These are phyloP conservation scores for Trichoderma harzianum DNA, from an alignment of 2,329 filamentous ascomycete species.

Conservation along the genomic window DNA sequence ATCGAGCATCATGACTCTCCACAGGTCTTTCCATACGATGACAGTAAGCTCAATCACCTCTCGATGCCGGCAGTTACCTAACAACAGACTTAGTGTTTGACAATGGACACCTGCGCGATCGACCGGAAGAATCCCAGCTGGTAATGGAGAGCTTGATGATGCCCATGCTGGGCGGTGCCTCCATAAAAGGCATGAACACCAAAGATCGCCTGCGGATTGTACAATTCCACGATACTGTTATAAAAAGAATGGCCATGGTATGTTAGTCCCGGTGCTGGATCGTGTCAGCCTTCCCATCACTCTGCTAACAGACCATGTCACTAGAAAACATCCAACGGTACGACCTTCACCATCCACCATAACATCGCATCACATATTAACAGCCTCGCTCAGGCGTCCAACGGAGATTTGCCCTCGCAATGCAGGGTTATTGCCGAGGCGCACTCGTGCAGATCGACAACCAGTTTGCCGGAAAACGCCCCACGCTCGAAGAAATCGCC, in stretches of 20 bases:
- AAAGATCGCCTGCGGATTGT: constrained; percentile 18
- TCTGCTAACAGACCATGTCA: not conserved
- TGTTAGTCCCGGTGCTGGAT: not conserved
- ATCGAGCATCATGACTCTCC: not conserved
- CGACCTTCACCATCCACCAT: too few relatives aligned
- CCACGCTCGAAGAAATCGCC: constrained; percentile 23
- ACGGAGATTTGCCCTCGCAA: constrained; percentile 21
- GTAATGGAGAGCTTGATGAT: constrained; percentile 24
- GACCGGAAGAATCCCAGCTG: constrained; percentile 16
- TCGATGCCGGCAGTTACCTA: not conserved
- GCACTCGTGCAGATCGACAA: constrained; percentile 22
- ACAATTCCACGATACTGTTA: constrained; percentile 21
- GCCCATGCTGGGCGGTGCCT: constrained; percentile 10
- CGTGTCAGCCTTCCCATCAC: not conserved
- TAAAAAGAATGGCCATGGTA: constrained; percentile 19
- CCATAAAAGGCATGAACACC: accelerated
- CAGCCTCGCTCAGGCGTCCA: constrained; percentile 16
- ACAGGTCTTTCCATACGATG: constrained; percentile 25
- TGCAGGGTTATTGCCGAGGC: constrained; percentile 22
- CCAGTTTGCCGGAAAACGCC: constrained; percentile 9
- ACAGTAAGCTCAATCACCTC: constrained; percentile 16
- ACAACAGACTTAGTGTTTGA: constrained; percentile 23
- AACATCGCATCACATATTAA: not conserved
- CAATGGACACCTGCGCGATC: constrained; percentile 20
- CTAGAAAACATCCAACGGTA: not conserved